A percentile compares a stretch with the other conserved stretches of the same genome.
These are phyloP conservation scores for Pleurotus sapidus DNA, from an alignment of 768 basidiomycete genomes.

Conservation along the genomic window DNA sequence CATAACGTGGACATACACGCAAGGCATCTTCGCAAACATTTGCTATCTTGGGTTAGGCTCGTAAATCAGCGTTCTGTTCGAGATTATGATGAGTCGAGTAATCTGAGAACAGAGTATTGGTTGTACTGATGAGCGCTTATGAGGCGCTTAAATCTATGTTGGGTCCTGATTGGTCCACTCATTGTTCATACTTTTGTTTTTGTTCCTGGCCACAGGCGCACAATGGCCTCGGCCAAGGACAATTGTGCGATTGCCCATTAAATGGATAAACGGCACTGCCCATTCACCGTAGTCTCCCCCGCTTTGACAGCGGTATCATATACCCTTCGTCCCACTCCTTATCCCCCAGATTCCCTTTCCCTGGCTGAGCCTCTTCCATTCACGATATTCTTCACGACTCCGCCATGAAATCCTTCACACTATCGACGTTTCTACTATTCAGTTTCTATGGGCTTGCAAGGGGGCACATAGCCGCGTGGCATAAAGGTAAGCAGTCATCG, in stretches of 20 bases:
- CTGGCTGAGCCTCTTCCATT: background rate
- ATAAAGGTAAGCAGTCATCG: constrained; percentile 18
- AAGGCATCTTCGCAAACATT: too few relatives aligned
- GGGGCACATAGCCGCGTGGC: constrained; percentile 28
- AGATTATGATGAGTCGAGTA: too few relatives aligned
- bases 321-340: background rate
- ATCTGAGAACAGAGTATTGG: too few relatives aligned
- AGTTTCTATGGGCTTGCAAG: background rate
- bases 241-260: background rate
- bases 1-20: too few relatives aligned
- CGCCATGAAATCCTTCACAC: background rate
- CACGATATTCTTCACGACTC: background rate
- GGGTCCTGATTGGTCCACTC: background rate
- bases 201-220: background rate
- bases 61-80: too few relatives aligned
- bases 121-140: too few relatives aligned
- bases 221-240: background rate
- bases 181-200: background rate
- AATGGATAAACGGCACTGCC: background rate
- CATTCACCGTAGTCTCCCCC: background rate
- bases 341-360: background rate
- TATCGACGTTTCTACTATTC: background rate
- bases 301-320: background rate
- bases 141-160: too few relatives aligned
- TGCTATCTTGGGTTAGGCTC: too few relatives aligned